Evolutionary conservation across 2,329 filamentous ascomycete species (phyloP), one percentile per base, ranked within the genome.

Genomic region (Cytospora schulzeri): DNA sequence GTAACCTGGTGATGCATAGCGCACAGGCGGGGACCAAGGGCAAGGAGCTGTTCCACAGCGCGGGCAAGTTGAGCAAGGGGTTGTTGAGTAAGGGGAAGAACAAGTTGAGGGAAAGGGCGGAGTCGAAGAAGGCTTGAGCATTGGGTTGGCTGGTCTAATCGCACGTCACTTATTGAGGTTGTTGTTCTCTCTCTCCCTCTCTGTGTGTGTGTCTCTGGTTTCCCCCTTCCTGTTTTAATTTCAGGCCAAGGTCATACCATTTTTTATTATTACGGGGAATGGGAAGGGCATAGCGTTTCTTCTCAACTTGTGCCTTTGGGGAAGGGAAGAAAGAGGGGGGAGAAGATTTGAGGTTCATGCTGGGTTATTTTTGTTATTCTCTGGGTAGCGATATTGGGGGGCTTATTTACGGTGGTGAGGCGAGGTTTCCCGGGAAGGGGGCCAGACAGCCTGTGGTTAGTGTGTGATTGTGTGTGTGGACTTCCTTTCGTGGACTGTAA

Each of bases 51-150:
- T 83, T 97, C 73, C 91, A 95, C 69, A 89, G 90, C 26, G 93
- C 93, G 62, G 92, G 92, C 60, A 93, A 92, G 74, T 92, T 92
- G 65, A 93, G 93, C 57, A 97, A 97, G 80, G 94, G 93, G 60
- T 78, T 97, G 68, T 89, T 97, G 76, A 92, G 91, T 69, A 96
- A 96, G 79, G 92, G 93, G 70, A 94, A 91, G 79, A 94, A 86
- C 79, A 94, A 92, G 77, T 88, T 97, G 75, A 81, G 84, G 68
- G 85, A 83, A 74, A 85, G 65, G 62, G 62, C 55, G 15, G 57
- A 57, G 56, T 52, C 29, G 12, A 57, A 56, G 64, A 63, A 55
- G 51, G 57, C 26, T 11, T 58, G 45, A 56, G 51, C 15, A n/a
- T n/a, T n/a, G n/a, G n/a, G n/a, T n/a, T 33, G 8, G 31, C 31